Evolutionary conservation across 192 early-diverging fungal species (phyloP), one percentile per base, ranked within the genome.

Genomic region (Entrophospora sp.): DNA sequence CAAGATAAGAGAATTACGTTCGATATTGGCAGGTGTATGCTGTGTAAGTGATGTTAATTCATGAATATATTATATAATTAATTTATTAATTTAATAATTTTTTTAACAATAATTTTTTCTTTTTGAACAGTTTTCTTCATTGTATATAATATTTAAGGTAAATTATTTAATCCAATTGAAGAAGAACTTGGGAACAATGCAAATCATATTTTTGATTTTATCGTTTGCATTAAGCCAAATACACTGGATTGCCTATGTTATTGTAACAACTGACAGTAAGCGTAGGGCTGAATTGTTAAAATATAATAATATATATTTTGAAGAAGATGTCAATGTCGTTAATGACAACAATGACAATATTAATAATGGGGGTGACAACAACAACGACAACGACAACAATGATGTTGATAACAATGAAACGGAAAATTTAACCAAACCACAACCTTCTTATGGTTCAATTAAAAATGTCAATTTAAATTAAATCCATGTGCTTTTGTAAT

Each of bases 91-190:
- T 56, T 5, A 35, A 56, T 56, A 34, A n/a, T 56, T 30, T 30
- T 34, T 12, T 2, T 28, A 4, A 9, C 27, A 35, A 32, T 22
- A 7, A 2, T 5, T 34, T 34, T 45, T 32, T 31, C 5, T 12
- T 27, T 45, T 44, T n/a, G n/a, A n/a, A n/a, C n/a, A 62, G 60
- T 31, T 62, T 31, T 62, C 60, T 32, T 45, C 60, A 44, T 22
- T 62, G 42, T 62, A 62, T 45, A 45, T 62, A 62, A 62, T 62
- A 27, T 62, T 62, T 27, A 62, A 62, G 31, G 5, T 28, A 30
- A 62, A 62, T 45, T n/a, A 44, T 24, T n/a, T 30, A 5, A 16
- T 62, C 22, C 60, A 62, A 44, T 13, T 14, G 1, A 61, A 62
- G 28, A 43, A 24, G n/a, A 14, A 22, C 14, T 31, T 20, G 25